Base-by-base conservation (phyloP, 129 eudicot genomes). In the Smallanthus sonchifolius region DNA sequence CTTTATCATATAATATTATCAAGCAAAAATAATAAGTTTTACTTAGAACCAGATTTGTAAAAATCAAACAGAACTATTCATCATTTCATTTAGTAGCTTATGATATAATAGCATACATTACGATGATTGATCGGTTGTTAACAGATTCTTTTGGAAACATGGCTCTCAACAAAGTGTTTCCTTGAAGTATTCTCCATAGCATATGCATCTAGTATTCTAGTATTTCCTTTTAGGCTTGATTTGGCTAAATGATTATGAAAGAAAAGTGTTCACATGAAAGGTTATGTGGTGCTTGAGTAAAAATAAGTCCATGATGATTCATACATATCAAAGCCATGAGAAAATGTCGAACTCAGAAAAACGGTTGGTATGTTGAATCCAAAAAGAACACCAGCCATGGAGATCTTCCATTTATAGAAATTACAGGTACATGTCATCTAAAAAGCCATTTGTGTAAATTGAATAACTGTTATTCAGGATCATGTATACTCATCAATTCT, bases 71-170 rank as follows among this genome's bases (percentile, higher is more conserved):
- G n/a, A n/a, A n/a, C n/a, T n/a, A n/a, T n/a, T n/a, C n/a, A n/a
- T n/a, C n/a, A n/a, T n/a, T n/a, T n/a, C n/a, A n/a, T n/a, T n/a
- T n/a, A n/a, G n/a, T n/a, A n/a, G n/a, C n/a, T n/a, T n/a, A n/a
- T n/a, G n/a, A n/a, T n/a, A n/a, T 10, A 67, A 43, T 20, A 67
- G 38, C 19, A 67, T 40, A 42, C 37, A 43, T 16, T 4, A 66
- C 43, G 72, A 42, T 43, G 55, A 5, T 67, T 67, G 72, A 20
- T 20, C 20, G 55, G 10, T 67, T 67, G 72, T 42, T 20, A 43
- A 43, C 37, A 20, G 2, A 10, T 65, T 65, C 16, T 38, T 38
- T 67, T 10, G 8, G 2, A 14, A 24, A 44, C 36, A 43, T 67
- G 56, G 10, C 39, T 47, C 73, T 68, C 42, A 13, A n/a, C 39